Conservation (phyloP, 345 rosid genomes). For the Noccaea caerulescens region DNA sequence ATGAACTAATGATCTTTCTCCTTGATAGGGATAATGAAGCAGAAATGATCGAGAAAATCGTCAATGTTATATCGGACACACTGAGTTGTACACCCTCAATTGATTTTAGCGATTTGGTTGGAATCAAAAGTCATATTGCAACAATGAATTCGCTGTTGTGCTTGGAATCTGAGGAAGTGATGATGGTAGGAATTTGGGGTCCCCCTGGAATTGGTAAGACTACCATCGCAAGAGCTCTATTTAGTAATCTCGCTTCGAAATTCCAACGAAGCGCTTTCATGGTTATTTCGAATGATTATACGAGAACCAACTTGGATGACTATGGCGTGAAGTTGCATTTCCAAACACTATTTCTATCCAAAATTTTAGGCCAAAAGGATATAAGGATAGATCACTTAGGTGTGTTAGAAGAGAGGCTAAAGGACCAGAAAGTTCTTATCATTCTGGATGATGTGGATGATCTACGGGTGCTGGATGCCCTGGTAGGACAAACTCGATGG, state of each 20-base stretch:
- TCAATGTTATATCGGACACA: constrained; percentile 10
- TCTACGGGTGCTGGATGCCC: neutral
- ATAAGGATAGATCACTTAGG: neutral
- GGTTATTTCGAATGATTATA: too few relatives aligned
- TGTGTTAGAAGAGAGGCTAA: neutral
- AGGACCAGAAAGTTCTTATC: constrained; percentile 9
- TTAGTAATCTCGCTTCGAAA: neutral
- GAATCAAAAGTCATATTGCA: constrained; percentile 28
- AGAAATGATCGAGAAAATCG: constrained; percentile 10
- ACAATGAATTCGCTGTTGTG: neutral
- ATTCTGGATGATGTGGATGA: constrained; percentile 29
- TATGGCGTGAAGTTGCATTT: constrained; percentile 29
- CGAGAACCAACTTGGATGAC: neutral
- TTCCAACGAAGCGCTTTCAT: neutral
- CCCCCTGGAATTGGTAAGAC: constrained; percentile 53
- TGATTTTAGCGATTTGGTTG: constrained; percentile 12
- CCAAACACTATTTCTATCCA: constrained; percentile 37
- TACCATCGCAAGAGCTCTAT: constrained; percentile 45
- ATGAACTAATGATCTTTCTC: neutral
- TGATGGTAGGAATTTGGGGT: constrained; percentile 47
- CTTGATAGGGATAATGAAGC: neutral
- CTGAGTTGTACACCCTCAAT: neutral
- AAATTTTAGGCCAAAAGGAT: constrained; percentile 35
- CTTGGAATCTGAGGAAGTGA: constrained; percentile 5
- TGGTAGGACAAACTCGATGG: neutral